Conservation (phyloP, 2,329 filamentous ascomycete genomes). For the Curvularia lunata region DNA sequence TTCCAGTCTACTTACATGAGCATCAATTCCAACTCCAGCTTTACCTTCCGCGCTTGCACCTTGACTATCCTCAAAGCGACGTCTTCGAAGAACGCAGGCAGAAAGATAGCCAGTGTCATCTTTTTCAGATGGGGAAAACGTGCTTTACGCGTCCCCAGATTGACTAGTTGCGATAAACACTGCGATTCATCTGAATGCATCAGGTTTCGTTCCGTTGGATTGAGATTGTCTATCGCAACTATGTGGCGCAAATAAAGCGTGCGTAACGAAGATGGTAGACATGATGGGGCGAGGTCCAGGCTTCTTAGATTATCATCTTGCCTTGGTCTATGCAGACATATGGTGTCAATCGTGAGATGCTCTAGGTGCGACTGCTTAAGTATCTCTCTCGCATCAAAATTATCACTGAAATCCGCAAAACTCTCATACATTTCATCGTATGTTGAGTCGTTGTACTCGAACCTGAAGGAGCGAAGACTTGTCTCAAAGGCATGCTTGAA, state of each 20-base stretch:
- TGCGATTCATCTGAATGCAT: slow-evolving; percentile 21
- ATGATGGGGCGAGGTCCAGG: slow-evolving; percentile 9
- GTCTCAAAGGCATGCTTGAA: slow-evolving; percentile 15
- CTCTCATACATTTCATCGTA: neutral
- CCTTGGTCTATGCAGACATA: slow-evolving; percentile 12
- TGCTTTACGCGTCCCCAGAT: slow-evolving; percentile 5
- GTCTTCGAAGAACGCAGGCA: slow-evolving; percentile 13
- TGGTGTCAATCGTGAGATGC: slow-evolving; percentile 14
- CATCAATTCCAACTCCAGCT: slow-evolving; percentile 6
- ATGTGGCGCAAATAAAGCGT: slow-evolving; percentile 17
- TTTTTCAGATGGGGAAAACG: slow-evolving; percentile 13
- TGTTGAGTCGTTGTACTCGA: slow-evolving; percentile 5
- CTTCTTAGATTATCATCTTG: slow-evolving; percentile 10
- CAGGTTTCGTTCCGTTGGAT: slow-evolving; percentile 8
- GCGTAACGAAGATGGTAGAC: slow-evolving; percentile 14
- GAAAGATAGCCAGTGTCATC: slow-evolving; percentile 11
- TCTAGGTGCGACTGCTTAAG: slow-evolving; percentile 13
- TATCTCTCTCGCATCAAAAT: slow-evolving; percentile 6
- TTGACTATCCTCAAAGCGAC: slow-evolving; percentile 13
- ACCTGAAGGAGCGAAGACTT: slow-evolving; percentile 13
- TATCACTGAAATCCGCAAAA: neutral
- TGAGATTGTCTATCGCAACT: slow-evolving; percentile 6
- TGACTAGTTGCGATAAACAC: slow-evolving; percentile 16
- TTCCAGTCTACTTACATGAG: slow-evolving; percentile 7
- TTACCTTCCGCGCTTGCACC: slow-evolving; percentile 8